phyloP scores from a whole-genome alignment of 2,329 filamentous ascomycete species.

The Fulvia fulva region DNA sequence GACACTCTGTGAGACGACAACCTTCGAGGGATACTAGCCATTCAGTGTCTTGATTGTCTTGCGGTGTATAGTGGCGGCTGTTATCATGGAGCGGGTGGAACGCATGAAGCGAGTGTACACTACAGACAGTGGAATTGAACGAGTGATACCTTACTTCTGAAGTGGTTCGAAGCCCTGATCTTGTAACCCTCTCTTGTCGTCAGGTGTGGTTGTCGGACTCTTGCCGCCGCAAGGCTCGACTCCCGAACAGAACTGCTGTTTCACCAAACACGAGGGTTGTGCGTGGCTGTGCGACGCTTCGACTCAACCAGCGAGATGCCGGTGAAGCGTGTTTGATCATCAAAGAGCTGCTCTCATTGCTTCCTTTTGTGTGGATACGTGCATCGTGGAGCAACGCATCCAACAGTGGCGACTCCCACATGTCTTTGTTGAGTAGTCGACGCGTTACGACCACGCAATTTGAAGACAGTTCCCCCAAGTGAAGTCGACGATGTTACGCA shows the following conservation, averaged over 20 bases:
- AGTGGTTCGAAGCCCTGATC: neutral
- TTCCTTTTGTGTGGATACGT: neutral
- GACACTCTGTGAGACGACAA: conserved; percentile 1
- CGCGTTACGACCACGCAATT: too few species aligned
- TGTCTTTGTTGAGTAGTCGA: too few species aligned
- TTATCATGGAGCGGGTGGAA: conserved; percentile 36
- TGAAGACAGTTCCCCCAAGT: too few species aligned
- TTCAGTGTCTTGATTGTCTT: neutral
- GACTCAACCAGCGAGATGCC: neutral
- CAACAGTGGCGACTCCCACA: too few species aligned
- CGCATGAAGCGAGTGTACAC: conserved; percentile 25
- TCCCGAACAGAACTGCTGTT: neutral
- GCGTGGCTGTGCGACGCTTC: conserved; percentile 3
- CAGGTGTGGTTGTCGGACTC: neutral
- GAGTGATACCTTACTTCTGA: neutral
- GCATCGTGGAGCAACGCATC: neutral
- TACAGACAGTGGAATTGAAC: neutral
- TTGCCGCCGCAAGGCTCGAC: neutral
- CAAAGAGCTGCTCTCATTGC: neutral
- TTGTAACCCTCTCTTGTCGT: neutral
- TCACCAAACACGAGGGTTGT: conserved; percentile 2
- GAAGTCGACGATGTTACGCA: too few species aligned
- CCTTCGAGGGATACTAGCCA: neutral
- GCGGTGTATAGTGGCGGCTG: conserved; percentile 34
- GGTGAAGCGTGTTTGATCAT: neutral